Evolutionary conservation across 2,329 filamentous ascomycete genomes (phyloP), one percentile per base, ranked within the genome.

Genomic region (Boeremia lycopersici): DNA sequence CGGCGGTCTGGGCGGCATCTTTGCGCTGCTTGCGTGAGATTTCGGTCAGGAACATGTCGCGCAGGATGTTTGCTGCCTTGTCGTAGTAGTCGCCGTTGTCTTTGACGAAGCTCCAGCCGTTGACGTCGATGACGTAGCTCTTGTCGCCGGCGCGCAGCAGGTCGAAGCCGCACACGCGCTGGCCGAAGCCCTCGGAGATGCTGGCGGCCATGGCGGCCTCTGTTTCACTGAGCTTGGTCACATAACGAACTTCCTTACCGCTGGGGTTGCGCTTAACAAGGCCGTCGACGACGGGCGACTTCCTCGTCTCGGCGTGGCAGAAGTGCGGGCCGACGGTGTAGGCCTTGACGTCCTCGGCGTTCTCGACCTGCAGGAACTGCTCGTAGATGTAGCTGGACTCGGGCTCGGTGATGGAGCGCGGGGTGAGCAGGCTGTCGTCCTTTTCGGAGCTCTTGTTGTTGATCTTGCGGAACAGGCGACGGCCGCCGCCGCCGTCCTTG

Each of bases 71-170:
- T 19, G 95, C 87, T 64, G 89, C 95, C 69, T 91, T 91, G 69
- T 98, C 90, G 73, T 99, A 99, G 75, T 99, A 99, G 57, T 96
- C 93, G 59, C 97, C 93, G 68, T 99, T 99, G 74, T 99, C 96
- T 74, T 99, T 99, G 74, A 99, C 95, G 69, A 99, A 99, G 71
- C 93, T 98, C 96, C 96, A 99, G 11, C 95, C 95, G 74, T 99
- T 99, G 65, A 99, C 95, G 68, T 99, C 95, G 63, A 99, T 99
- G 43, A 99, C 95, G 76, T 91, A 99, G 73, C 93, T 98, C 74
- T 91, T 91, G 13, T 92, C 91, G 44, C 86, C 88, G 11, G 93
- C 91, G 26, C 96, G 88, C 52, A 99, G 81, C 56, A 99, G 82
- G 73, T 99, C 95, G 68, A 99, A 99, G 0, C 95, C 95, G 71